These are phyloP conservation scores for Cladobotryum protrusum DNA, from an alignment of 2,329 filamentous ascomycete species.

Conservation along the genomic window DNA sequence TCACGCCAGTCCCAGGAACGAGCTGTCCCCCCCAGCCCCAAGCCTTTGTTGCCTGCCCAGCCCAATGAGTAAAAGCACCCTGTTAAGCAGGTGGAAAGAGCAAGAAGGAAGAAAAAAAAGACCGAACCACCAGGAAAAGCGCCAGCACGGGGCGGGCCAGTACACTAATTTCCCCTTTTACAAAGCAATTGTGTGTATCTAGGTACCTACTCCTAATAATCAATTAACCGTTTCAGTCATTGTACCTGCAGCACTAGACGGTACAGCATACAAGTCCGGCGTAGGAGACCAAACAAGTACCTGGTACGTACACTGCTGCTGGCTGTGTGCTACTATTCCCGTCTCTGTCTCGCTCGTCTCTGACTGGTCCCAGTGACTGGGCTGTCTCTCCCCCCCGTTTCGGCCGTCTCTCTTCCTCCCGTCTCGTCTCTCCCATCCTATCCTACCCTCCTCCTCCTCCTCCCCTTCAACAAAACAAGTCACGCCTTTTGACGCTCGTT, in stretches of 20 bases:
- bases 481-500: conserved; percentile 34
- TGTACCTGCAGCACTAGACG: too few species aligned
- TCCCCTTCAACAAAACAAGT: conserved; percentile 37
- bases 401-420: conserved; percentile 7
- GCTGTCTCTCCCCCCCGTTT: background rate
- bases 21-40: background rate
- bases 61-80: too few species aligned
- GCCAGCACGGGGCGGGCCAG: conserved; percentile 9
- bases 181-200: conserved; percentile 6
- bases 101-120: too few species aligned
- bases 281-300: background rate
- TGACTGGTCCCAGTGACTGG: too few species aligned
- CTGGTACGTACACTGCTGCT: conserved; percentile 5
- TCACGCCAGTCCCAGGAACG: background rate
- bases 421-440: conserved; percentile 13
- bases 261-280: too few species aligned
- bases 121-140: background rate
- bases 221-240: too few species aligned
- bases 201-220: conserved; percentile 11
- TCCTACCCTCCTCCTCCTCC: conserved; percentile 22
- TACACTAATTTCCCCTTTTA: conserved; percentile 13
- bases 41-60: too few species aligned
- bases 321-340: background rate
- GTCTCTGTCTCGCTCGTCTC: background rate
- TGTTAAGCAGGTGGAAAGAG: too few species aligned